Evolutionary conservation across 1,139 yeast genomes (phyloP).

Genomic region (Debaryomyces fabryi): DNA sequence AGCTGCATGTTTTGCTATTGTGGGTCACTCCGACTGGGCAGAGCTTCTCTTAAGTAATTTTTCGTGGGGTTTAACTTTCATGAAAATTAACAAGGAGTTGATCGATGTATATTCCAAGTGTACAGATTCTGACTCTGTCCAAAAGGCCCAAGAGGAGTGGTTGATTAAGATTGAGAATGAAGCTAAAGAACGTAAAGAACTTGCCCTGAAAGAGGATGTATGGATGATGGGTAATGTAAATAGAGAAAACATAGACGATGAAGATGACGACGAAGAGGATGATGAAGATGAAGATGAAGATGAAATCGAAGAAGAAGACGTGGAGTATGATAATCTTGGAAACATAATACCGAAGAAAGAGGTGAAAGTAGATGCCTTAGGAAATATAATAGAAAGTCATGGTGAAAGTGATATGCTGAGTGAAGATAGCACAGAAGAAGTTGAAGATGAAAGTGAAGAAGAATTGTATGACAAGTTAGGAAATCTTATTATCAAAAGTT

Average conservation of each 20-base stretch:
- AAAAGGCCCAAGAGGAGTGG: conserved; percentile 77
- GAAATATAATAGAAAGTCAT: conserved; percentile 15
- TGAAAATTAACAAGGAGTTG: conserved; percentile 80
- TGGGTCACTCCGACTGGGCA: conserved; percentile 93
- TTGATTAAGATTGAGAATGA: conserved; percentile 69
- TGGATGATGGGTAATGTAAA: conserved; percentile 84
- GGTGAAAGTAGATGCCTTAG: conserved; percentile 16
- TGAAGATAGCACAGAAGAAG: conserved; percentile 10
- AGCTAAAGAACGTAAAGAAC: conserved; percentile 60
- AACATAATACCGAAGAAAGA: conserved; percentile 13
- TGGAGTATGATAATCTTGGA: conserved; percentile 13
- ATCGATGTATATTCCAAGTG: conserved; percentile 75
- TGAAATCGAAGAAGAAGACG: conserved; percentile 14
- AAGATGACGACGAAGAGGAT: conserved; percentile 15
- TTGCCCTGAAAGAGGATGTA: conserved; percentile 58
- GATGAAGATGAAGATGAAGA: conserved; percentile 14
- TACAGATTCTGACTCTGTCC: conserved; percentile 76
- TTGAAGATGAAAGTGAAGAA: conserved; percentile 4
- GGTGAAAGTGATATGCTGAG: conserved; percentile 8
- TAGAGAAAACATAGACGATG: conserved; percentile 31
- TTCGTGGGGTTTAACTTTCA: conserved; percentile 89
- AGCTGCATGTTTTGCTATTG: conserved; percentile 96
- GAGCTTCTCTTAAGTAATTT: conserved; percentile 71
- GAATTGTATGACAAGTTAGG: conserved; percentile 12
- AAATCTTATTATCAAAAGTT: conserved; percentile 5